Evolutionary conservation across 2,329 filamentous ascomycete species (phyloP).

Genomic region (Daldinia sp.): DNA sequence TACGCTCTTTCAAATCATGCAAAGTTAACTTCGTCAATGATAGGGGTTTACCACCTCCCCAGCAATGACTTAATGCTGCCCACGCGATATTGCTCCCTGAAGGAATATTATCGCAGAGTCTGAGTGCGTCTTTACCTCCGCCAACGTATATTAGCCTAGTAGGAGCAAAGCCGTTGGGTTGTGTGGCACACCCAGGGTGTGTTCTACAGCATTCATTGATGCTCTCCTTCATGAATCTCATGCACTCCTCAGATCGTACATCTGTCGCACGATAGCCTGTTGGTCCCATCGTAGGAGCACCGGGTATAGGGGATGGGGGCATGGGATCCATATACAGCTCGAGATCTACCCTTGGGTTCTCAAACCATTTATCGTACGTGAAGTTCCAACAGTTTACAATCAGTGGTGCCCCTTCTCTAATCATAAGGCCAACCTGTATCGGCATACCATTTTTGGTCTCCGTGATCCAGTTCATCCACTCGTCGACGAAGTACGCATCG

Average conservation of each 20-base stretch:
- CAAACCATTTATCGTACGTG: conserved; percentile 39
- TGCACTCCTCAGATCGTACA: conserved; percentile 32
- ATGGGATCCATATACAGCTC: conserved; percentile 38
- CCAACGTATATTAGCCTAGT: conserved; percentile 4
- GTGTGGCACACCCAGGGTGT: conserved; percentile 24
- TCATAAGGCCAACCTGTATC: conserved; percentile 38
- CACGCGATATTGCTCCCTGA: conserved; percentile 8
- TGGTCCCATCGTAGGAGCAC: conserved; percentile 30
- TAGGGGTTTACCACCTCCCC: conserved; percentile 36
- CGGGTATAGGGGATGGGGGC: conserved; percentile 26
- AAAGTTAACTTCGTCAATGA: conserved; percentile 28
- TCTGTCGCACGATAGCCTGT: conserved; percentile 26
- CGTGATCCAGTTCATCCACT: conserved; percentile 41
- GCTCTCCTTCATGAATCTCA: conserved; percentile 39
- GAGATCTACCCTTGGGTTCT: conserved; percentile 35
- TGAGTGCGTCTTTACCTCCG: background rate
- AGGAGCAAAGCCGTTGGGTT: conserved; percentile 6
- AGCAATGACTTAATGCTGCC: conserved; percentile 39
- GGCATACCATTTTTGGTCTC: conserved; percentile 40
- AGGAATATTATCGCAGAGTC: background rate
- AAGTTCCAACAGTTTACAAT: conserved; percentile 42
- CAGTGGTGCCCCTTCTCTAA: conserved; percentile 33
- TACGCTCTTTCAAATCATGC: conserved; percentile 7
- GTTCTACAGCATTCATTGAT: conserved; percentile 29
- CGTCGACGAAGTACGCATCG: conserved; percentile 39